Base-by-base conservation (phyloP, 2,329 filamentous ascomycete species). In the Colletotrichum brevisporum region DNA sequence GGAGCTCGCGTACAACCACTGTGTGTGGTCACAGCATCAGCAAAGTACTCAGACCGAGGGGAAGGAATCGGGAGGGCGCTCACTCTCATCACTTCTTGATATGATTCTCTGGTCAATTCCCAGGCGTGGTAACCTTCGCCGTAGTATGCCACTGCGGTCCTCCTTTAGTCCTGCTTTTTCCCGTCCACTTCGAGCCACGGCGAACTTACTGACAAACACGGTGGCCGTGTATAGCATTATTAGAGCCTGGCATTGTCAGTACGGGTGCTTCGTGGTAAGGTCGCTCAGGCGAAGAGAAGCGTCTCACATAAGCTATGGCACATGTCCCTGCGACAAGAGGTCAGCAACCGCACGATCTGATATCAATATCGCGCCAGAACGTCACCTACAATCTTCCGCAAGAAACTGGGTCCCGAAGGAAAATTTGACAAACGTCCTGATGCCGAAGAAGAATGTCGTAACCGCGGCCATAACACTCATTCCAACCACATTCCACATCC, bases 1-100 rank as follows among this genome's bases (percentile, higher is more conserved):
- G 16, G 74, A 73, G 47, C 74, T 73, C 15, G 73, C 75, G 45
- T 78, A 76, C 6, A 77, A 65, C 76, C 75, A 75, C 76, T 75
- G 47, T 1, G 10, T 16, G 6, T 15, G 5, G 1, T 16, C 27
- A 27, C 9, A 13, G n/a, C 15, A 12, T 64, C 8, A 64, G 61
- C n/a, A 6, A 43, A 16, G 10, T 2, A 4, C 16, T 6, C 12
- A 16, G 3, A 2, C 5, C 31, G 26, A 6, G 5, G 21, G n/a
- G 13, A n/a, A 26, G 24, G 13, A 6, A 27, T 13, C 4, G 47
- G 10, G 6, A 24, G 15, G 16, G 21, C 2, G 9, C 65, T 26
- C 48, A 73, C 73, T 58, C 69, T 71, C 41, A 69, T 67, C 21
- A 75, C 68, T 26, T 69, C 62, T 24, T 27, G 10, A 6, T 72